These are phyloP conservation scores for Komagataella populi DNA, from an alignment of 805 yeast species.

Conservation along the genomic window DNA sequence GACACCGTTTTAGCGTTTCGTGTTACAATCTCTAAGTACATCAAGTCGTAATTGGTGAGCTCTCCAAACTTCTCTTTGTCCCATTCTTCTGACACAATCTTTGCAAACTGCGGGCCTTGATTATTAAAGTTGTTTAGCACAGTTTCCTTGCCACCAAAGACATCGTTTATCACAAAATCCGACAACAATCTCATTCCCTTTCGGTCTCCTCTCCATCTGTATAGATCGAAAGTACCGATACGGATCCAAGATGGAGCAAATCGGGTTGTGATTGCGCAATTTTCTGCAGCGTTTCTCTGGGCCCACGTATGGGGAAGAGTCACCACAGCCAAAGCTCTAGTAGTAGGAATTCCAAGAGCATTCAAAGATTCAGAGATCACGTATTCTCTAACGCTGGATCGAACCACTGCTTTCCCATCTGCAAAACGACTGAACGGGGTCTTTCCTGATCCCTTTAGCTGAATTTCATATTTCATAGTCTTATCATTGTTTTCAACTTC, in stretches of 20 bases:
- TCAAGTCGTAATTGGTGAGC: slow-evolving; percentile 48
- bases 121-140: slow-evolving; percentile 18
- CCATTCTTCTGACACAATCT: slow-evolving; percentile 1
- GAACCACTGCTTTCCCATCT: slow-evolving; percentile 86
- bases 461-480: slow-evolving; percentile 43
- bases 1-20: slow-evolving; percentile 72
- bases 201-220: slow-evolving; percentile 60
- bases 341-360: slow-evolving; percentile 75
- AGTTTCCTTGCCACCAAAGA: slow-evolving; percentile 27
- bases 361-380: slow-evolving; percentile 70
- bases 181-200: slow-evolving; percentile 47
- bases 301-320: slow-evolving; percentile 67
- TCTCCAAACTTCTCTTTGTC: slow-evolving; percentile 11
- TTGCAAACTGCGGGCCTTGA: slow-evolving; percentile 13
- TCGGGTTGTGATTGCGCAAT: slow-evolving; percentile 75
- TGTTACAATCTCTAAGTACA: slow-evolving; percentile 59
- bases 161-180: slow-evolving; percentile 58
- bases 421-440: slow-evolving; percentile 93
- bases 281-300: slow-evolving; percentile 55
- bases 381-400: slow-evolving; percentile 83
- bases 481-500: slow-evolving; percentile 38
- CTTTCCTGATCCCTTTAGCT: slow-evolving; percentile 82
- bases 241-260: slow-evolving; percentile 82
- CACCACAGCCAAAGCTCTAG: slow-evolving; percentile 69
- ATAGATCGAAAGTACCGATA: slow-evolving; percentile 78